Conservation (phyloP, 2,329 filamentous ascomycete species). For the Onygenales sp. region DNA sequence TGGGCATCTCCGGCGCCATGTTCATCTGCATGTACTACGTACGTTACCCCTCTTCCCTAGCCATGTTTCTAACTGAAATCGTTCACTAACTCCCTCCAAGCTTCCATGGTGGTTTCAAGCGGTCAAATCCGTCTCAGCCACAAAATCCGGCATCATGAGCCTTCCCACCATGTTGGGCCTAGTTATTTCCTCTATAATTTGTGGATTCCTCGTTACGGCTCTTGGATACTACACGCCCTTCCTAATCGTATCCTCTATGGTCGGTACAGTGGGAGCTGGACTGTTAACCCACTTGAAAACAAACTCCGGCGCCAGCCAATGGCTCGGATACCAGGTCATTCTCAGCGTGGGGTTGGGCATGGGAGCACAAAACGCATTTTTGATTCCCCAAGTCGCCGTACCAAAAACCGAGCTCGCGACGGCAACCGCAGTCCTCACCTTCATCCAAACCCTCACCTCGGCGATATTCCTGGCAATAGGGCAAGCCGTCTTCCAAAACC, state of each 20-base stretch:
- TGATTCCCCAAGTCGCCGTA: no score
- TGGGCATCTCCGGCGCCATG: slow-evolving; percentile 29
- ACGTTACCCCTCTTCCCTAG: no score
- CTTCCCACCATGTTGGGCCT: slow-evolving; percentile 27
- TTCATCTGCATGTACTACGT: slow-evolving; percentile 33
- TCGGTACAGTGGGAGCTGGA: neutral
- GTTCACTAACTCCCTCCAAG: no score
- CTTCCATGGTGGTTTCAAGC: slow-evolving; percentile 40
- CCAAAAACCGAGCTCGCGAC: no score
- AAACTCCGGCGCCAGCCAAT: no score
- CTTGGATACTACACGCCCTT: neutral
- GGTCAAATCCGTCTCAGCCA: slow-evolving; percentile 32
- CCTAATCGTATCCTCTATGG: neutral
- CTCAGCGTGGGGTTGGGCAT: neutral
- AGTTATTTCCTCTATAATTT: neutral
- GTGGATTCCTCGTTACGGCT: neutral
- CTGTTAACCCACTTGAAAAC: neutral
- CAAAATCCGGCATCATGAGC: slow-evolving; percentile 36
- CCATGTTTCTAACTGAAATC: no score
- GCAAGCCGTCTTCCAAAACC: no score
- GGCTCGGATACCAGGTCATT: neutral
- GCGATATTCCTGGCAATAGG: no score
- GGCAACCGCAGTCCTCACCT: no score
- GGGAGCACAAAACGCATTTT: neutral
- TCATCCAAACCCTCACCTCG: no score